Evolutionary conservation across 1,139 yeast genomes (phyloP), one percentile per base, ranked within the genome.

Genomic region (Citeromyces hawaiiensis): DNA sequence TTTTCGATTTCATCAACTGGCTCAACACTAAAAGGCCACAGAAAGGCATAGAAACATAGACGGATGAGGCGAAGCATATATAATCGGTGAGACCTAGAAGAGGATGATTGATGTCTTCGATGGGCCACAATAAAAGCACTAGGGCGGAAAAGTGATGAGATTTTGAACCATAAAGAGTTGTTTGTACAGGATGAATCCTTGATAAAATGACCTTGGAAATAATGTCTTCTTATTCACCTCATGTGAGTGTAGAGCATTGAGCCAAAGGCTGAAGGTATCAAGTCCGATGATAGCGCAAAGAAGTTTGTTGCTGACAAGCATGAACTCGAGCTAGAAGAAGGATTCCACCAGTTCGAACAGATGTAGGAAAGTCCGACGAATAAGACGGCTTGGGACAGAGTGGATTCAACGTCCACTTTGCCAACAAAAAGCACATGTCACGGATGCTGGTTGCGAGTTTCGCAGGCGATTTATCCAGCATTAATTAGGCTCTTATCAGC

Each of bases 381-480:
- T 32, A 43, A 40, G 35, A 23, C 42, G 3, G 35, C 38, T 4
- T 48, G 50, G 50, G 51, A 50, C 42, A 44, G 47, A 30, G 42
- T 6, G 39, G 45, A 7, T 43, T 43, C 23, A 55, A 56, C 36
- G 42, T 60, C 8, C 45, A 59, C 40, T 72, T 72, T 52, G 47
- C 64, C 39, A 59, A 67, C 46, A 68, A 67, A 43, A 55, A 50
- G 27, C 51, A 64, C 46, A 70, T 72, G 70, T 70, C 68, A 16
- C 54, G 55, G 44, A 56, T 70, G 45, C 52, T 72, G 42, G 78
- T 75, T 15, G 76, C 78, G 10, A 68, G 79, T 4, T 66, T 70
- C 44, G 80, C 78, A 19, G 82, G 82, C 38, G 52, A 73, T 42
- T 63, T 75, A 39, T 71, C 79, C 11, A 81, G 81, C 43, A 59